Evolutionary conservation across 257 asterid species (phyloP), one percentile per base, ranked within the genome.

Genomic region (Paulownia fortunei): DNA sequence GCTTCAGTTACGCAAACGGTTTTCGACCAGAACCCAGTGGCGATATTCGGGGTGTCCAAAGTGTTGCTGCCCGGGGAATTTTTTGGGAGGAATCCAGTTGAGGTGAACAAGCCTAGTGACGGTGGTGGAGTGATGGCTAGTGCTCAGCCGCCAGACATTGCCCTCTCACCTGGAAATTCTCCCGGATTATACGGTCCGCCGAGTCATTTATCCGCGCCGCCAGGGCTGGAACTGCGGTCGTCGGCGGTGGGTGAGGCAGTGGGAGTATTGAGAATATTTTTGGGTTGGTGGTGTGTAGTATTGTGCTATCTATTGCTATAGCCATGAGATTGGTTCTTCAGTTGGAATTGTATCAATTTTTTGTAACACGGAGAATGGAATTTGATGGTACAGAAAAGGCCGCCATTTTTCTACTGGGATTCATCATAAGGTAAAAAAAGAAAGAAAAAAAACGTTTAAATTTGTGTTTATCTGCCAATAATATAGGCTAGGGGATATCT

Each of bases 11-110:
- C 99, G 0, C 97, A 90, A 26, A 94, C 98, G 46, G 96, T 92
- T 55, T 88, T 91, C 76, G 98, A 94, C 83, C 95, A 92, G 82
- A 94, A 94, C 6, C 99, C 99, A 8, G 95, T 94, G 16, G 92
- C 98, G 0, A 92, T 94, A 47, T 94, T 94, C 23, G 98, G 99
- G 54, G 86, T 94, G 4, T 94, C 97, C 0, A 83, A 72, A 49
- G 99, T 94, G 0, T 79, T 94, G 61, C 82, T 94, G 64, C 98
- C 99, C 5, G 81, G 51, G 59, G 99, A 94, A 49, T 87, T 80
- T 46, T 94, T 94, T 63, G 96, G 94, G 73, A 86, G 80, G 52
- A 79, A 86, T 76, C 90, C 95, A 21, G 81, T 86, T 76, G 89
- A 79, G 64, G 81, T 76, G 74, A 78, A 85, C 41, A 86, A 70